phyloP scores from a whole-genome alignment of 2,329 filamentous ascomycete genomes.

The Sporothrix brasiliensis region DNA sequence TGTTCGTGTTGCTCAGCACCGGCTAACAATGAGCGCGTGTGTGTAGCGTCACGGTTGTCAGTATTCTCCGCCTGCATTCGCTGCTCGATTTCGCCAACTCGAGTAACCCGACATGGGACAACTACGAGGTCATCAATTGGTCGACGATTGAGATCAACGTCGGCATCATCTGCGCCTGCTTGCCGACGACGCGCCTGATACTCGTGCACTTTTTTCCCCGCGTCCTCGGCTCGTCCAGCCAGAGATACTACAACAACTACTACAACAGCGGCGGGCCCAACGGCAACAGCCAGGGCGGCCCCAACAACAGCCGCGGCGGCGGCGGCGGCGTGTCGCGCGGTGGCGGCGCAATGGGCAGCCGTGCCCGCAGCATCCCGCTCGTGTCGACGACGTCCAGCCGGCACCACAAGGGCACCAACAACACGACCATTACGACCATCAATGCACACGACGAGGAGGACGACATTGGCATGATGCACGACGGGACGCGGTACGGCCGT shows the following conservation, averaged over 20 bases:
- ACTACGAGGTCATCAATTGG: conserved; percentile 42
- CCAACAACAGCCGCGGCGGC: neutral
- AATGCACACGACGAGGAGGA: conserved; percentile 19
- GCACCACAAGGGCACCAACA: conserved; percentile 27
- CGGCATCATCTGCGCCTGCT: conserved; percentile 44
- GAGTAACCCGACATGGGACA: conserved; percentile 42
- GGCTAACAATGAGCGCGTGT: too few species aligned
- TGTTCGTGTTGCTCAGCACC: too few species aligned
- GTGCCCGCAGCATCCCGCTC: conserved; percentile 30
- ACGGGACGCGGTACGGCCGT: conserved; percentile 1
- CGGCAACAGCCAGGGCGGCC: neutral
- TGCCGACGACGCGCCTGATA: conserved; percentile 42
- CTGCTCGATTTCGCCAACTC: conserved; percentile 42
- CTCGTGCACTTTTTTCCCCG: conserved; percentile 41
- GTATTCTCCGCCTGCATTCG: conserved; percentile 40
- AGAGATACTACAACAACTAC: conserved; percentile 30
- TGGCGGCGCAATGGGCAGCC: neutral
- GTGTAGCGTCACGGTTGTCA: conserved; percentile 43
- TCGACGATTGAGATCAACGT: conserved; percentile 45
- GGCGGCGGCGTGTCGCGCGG: neutral
- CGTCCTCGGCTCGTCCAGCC: conserved; percentile 31
- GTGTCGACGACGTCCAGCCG: conserved; percentile 23
- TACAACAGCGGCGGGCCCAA: conserved; percentile 2
- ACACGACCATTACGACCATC: conserved; percentile 30
- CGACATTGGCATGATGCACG: conserved; percentile 10